phyloP scores from a whole-genome alignment of 495 filamentous ascomycete genomes.

The Aspergillus panamensis region DNA sequence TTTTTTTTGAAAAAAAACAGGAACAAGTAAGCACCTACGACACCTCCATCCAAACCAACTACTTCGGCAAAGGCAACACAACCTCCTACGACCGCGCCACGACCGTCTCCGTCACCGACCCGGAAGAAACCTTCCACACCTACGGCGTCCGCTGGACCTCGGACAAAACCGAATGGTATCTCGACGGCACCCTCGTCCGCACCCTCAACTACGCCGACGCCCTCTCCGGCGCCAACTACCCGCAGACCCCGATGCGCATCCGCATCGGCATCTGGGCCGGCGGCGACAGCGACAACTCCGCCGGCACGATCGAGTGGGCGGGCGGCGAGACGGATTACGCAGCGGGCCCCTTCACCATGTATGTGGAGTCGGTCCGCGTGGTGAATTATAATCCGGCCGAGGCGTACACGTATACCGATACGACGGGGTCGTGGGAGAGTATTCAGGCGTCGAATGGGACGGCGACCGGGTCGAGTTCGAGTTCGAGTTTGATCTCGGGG shows the following conservation, averaged over 20 bases:
- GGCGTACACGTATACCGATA: constrained; percentile 36
- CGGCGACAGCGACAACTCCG: constrained; percentile 64
- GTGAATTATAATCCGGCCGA: constrained; percentile 37
- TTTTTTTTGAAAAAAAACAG: background rate
- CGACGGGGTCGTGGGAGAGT: constrained; percentile 32
- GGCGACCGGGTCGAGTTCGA: background rate
- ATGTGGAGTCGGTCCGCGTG: constrained; percentile 47
- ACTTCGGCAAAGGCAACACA: constrained; percentile 89
- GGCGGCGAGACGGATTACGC: constrained; percentile 67
- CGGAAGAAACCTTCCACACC: constrained; percentile 68
- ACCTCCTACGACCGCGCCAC: constrained; percentile 70
- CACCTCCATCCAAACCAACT: constrained; percentile 76
- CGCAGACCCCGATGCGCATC: constrained; percentile 83
- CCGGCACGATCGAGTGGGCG: constrained; percentile 63
- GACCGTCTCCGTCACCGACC: constrained; percentile 52
- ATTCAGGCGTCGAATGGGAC: constrained; percentile 27
- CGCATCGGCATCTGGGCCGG: constrained; percentile 81
- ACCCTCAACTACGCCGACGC: constrained; percentile 58
- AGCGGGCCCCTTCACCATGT: constrained; percentile 67
- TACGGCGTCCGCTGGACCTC: constrained; percentile 84
- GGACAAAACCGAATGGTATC: constrained; percentile 68
- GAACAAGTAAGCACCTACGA: constrained; percentile 28
- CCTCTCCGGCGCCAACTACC: constrained; percentile 68
- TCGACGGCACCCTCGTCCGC: constrained; percentile 70
- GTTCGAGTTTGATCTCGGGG: too few relatives aligned